Percentiles rank a stretch among this genome's conserved stretches.
These are phyloP conservation scores for Kuraishia cidri DNA, from an alignment of 805 yeast species.

Conservation along the genomic window DNA sequence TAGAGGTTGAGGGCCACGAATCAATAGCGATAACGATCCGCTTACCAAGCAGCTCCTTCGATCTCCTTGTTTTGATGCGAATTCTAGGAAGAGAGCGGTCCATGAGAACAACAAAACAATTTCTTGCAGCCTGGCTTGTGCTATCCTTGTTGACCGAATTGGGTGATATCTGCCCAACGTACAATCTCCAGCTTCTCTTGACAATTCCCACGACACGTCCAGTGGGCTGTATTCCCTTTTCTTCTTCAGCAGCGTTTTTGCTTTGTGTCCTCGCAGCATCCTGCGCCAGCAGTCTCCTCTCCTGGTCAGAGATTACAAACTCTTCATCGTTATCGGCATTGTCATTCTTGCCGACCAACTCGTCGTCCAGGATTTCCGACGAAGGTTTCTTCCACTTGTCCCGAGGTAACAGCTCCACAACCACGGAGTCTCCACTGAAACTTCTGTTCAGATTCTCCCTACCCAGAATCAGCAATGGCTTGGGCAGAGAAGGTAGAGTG, in stretches of 20 bases:
- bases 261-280: conserved; percentile 66
- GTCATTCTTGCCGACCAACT: conserved; percentile 47
- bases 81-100: conserved; percentile 83
- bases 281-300: conserved; percentile 62
- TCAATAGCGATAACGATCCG: conserved; percentile 91
- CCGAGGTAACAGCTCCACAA: conserved; percentile 82
- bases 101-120: conserved; percentile 81
- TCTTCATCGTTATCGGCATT: conserved; percentile 45
- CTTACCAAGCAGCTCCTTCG: conserved; percentile 73
- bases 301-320: conserved; percentile 51
- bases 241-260: conserved; percentile 13
- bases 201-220: conserved; percentile 84
- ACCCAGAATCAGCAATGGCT: conserved; percentile 78
- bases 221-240: conserved; percentile 69
- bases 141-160: conserved; percentile 49
- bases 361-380: conserved; percentile 70
- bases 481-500: conserved; percentile 59
- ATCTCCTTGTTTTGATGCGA: conserved; percentile 80
- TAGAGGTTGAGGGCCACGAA: conserved; percentile 80
- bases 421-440: conserved; percentile 86
- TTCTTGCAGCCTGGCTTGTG: conserved; percentile 57
- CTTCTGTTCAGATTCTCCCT: conserved; percentile 81
- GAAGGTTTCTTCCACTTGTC: conserved; percentile 86
- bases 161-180: conserved; percentile 89
- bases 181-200: conserved; percentile 91